Evolutionary conservation across 2,329 filamentous ascomycete species (phyloP).

Genomic region (Lomentospora prolificans): DNA sequence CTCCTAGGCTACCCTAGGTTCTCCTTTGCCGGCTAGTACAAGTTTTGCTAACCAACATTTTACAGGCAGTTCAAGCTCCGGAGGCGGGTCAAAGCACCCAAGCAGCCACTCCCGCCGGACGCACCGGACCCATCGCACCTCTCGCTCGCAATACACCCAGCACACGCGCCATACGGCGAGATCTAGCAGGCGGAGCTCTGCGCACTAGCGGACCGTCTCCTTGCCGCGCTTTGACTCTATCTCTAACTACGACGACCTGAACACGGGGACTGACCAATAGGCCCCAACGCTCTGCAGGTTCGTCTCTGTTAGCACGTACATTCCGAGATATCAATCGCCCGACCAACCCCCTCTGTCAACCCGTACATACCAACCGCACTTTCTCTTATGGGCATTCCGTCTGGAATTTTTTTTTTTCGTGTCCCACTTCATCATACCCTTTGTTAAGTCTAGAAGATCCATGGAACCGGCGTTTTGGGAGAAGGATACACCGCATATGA

Average conservation of each 20-base stretch:
- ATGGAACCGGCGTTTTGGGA: not conserved
- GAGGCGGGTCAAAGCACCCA: slow-evolving; percentile 6
- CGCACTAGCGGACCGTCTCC: slow-evolving; percentile 16
- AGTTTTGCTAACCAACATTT: slow-evolving; percentile 1
- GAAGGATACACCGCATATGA: not conserved
- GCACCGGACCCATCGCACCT: not conserved
- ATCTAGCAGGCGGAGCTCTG: not conserved
- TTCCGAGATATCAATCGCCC: too few relatives aligned
- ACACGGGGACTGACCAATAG: too few relatives aligned
- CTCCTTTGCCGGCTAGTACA: not conserved
- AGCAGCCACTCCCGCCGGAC: not conserved
- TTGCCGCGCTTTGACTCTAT: too few relatives aligned
- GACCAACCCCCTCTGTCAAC: too few relatives aligned
- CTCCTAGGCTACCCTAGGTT: too few relatives aligned
- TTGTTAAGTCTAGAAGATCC: not conserved
- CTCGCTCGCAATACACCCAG: slow-evolving; percentile 11
- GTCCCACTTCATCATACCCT: not conserved
- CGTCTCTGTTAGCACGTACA: too few relatives aligned
- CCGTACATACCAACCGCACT: too few relatives aligned
- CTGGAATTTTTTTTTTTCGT: not conserved
- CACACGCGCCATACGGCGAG: slow-evolving; percentile 7
- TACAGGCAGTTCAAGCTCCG: slow-evolving; percentile 16
- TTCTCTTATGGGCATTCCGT: too few relatives aligned
- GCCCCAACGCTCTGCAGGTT: too few relatives aligned
- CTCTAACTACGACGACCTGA: too few relatives aligned